phyloP scores from a whole-genome alignment of 2,329 filamentous ascomycete species.

The Xylaria hypoxylon region DNA sequence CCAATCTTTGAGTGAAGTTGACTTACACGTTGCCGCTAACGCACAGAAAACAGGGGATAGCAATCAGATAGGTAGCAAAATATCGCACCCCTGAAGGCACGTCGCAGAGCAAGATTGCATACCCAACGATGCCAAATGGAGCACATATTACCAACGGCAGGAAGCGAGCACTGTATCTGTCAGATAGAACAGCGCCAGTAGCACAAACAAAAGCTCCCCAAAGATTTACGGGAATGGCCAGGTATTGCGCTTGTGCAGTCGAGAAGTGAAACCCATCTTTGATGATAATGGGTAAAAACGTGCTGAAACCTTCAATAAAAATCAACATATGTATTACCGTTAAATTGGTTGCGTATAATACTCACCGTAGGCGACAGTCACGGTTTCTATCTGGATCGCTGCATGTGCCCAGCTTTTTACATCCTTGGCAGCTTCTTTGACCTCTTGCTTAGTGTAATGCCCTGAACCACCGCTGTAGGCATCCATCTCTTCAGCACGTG shows the following conservation, averaged over 20 bases:
- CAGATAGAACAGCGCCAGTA: conserved; percentile 53
- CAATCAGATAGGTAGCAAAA: conserved; percentile 47
- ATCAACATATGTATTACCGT: background rate
- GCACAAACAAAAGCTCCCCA: conserved; percentile 56
- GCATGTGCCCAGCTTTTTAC: conserved; percentile 48
- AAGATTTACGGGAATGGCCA: conserved; percentile 56
- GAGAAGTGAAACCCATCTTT: conserved; percentile 55
- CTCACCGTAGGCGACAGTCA: conserved; percentile 54
- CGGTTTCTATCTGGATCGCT: conserved; percentile 54
- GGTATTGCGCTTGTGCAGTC: conserved; percentile 54
- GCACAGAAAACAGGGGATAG: conserved; percentile 45
- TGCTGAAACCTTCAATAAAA: conserved; percentile 51
- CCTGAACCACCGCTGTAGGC: conserved; percentile 44
- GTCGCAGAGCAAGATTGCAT: conserved; percentile 45
- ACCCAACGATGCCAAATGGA: conserved; percentile 46
- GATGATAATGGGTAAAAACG: conserved; percentile 57
- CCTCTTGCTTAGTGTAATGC: conserved; percentile 42
- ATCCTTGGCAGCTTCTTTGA: conserved; percentile 44
- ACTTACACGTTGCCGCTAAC: conserved; percentile 46
- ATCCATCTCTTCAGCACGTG: conserved; percentile 42
- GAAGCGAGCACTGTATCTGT: conserved; percentile 54
- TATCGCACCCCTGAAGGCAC: conserved; percentile 43
- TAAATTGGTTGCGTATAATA: background rate
- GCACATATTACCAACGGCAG: conserved; percentile 51
- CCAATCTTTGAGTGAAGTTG: background rate